Base-by-base conservation (phyloP, 2,329 filamentous ascomycete species). In the Epichloe gansuensis region DNA sequence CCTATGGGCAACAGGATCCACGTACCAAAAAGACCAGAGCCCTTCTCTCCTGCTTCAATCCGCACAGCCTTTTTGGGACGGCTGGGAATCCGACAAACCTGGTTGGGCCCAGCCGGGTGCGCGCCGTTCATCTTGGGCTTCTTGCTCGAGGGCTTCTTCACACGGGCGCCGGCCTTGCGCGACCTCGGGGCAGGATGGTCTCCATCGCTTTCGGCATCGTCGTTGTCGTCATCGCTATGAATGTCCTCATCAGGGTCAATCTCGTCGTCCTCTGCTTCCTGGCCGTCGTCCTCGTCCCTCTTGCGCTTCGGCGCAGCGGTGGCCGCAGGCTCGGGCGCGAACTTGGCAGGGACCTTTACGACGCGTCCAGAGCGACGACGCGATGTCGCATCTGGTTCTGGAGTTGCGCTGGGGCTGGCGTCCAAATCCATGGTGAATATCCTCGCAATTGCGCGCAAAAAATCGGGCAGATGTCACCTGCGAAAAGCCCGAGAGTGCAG, bases 331-430 rank as follows among this genome's bases (percentile, higher is more conserved):
- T 82, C 75, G 51, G 78, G 75, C 53, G 71, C 71, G 67, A 80
- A 84, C 64, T 82, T 82, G 62, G 75, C 66, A 45, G 80, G 79
- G 38, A 71, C 73, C 62, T 72, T 78, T 56, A 80, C 74, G 71
- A 81, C 80, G 78, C 81, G 81, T 79, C 81, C 80, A 39, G 82
- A 86, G 58, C 81, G 79, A 66, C 83, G 82, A 74, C 77, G 76
- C 68, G 74, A 72, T 62, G 73, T 71, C 54, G 71, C 68, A 55
- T 74, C 71, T 55, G 71, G 69, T 51, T 76, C 74, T 55, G 76
- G 73, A 40, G 55, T 55, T 50, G 54, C 49, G 56, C 50, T 57
- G 53, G 54, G 21, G 51, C 57, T 53, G 35, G 31, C 48, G 31
- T 40, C 48, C 44, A 42, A 9, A n/a, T 57, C 55, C 56, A 58